phyloP scores from a whole-genome alignment of 1,284 basidiomycete species.

The Neolentinus lepideus region DNA sequence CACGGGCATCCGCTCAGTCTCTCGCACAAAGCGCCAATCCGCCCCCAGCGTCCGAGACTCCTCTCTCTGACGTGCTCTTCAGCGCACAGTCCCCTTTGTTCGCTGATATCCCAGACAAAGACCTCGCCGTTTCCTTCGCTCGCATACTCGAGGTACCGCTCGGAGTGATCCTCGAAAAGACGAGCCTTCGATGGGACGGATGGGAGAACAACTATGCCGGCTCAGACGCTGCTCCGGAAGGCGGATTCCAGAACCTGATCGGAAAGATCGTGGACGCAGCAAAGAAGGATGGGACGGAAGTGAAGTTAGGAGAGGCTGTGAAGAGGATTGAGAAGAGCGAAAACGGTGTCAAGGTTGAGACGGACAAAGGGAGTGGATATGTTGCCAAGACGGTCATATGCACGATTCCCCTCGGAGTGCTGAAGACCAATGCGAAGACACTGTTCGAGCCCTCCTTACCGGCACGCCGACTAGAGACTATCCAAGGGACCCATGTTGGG shows the following conservation, averaged over 20 bases:
- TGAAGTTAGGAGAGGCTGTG: neutral
- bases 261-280: conserved; percentile 3
- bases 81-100: neutral
- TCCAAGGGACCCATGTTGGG: conserved; percentile 11
- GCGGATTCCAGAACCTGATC: conserved; percentile 7
- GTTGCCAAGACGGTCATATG: conserved; percentile 7
- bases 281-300: neutral
- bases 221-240: conserved; percentile 8
- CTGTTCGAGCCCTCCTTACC: conserved; percentile 12
- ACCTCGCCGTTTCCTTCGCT: neutral
- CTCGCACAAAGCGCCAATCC: neutral
- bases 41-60: neutral
- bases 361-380: conserved; percentile 3
- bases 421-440: conserved; percentile 7
- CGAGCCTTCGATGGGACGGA: conserved; percentile 3
- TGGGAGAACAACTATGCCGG: conserved; percentile 7
- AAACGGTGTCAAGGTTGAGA: neutral
- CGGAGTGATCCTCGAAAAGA: neutral
- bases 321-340: neutral
- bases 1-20: neutral
- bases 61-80: neutral
- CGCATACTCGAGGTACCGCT: conserved; percentile 4
- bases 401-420: conserved; percentile 14
- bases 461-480: conserved; percentile 6
- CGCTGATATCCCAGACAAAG: neutral